Evolutionary conservation across 441 rosid species (phyloP), one percentile per base, ranked within the genome.

Genomic region (Adansonia grandidieri): DNA sequence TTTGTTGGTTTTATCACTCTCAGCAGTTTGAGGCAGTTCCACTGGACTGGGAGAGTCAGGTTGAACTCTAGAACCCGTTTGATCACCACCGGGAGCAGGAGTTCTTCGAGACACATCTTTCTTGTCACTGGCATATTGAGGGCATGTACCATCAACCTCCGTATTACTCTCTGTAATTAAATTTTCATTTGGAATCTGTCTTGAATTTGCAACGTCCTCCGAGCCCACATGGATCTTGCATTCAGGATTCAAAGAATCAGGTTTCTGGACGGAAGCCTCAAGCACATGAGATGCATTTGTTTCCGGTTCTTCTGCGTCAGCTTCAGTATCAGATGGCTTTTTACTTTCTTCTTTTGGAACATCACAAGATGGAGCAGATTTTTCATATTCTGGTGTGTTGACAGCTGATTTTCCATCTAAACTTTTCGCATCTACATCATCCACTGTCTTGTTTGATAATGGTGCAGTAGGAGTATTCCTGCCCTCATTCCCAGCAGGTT

Each of bases 401-500:
- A 72, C 37, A 67, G 37, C 45, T 37, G 64, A 40, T 56, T 78
- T 79, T 58, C 66, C 82, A 71, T 68, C 84, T 60, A 69, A 70
- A 77, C 53, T 69, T 68, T 82, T 75, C 78, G 79, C 77, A 6
- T 68, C 63, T 28, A 54, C 79, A 60, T 77, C 86, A n/a, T 71
- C 58, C 54, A 65, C 6, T 0, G 19, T 75, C 84, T 79, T 78
- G 79, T 82, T 53, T 4, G 77, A 77, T 81, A 81, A 17, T 78
- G 85, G 67, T 76, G 74, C 56, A 48, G 60, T 32, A 51, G 77
- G 68, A 75, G 77, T 28, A 80, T 74, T 81, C 79, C 76, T 80
- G 64, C 17, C 73, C 65, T 87, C 90, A 71, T n/a, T 80, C 75
- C 48, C 79, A 71, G 87, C 78, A 66, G 86, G 65, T 66, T 90